phyloP scores from a whole-genome alignment of 2,329 filamentous ascomycete genomes.

The Exophiala sp. region DNA sequence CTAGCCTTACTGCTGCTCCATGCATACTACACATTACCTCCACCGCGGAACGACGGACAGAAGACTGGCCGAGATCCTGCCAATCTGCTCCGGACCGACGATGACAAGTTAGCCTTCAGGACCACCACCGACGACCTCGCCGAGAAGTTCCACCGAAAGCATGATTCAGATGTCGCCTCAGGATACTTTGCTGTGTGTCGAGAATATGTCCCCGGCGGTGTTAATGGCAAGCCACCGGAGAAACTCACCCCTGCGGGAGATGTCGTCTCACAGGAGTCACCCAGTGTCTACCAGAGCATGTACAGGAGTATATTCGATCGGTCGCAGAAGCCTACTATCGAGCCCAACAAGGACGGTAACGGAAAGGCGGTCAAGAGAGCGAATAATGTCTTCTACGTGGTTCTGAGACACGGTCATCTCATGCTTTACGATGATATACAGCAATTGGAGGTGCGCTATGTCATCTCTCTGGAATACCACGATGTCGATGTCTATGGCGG shows the following conservation, averaged over 20 bases:
- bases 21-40: constrained; percentile 65
- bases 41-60: constrained; percentile 21
- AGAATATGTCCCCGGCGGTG: constrained; percentile 85
- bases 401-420: constrained; percentile 84
- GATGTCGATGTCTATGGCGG: constrained; percentile 81
- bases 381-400: constrained; percentile 89
- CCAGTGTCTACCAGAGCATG: constrained; percentile 97
- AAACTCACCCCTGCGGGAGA: constrained; percentile 75
- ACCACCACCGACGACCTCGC: constrained; percentile 57
- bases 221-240: constrained; percentile 90
- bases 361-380: constrained; percentile 53
- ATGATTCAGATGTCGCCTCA: constrained; percentile 74
- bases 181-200: constrained; percentile 95
- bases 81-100: constrained; percentile 48
- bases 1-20: constrained; percentile 60
- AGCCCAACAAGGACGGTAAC: constrained; percentile 47
- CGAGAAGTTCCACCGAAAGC: constrained; percentile 58
- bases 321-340: constrained; percentile 57
- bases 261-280: constrained; percentile 74
- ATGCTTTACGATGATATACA: constrained; percentile 98
- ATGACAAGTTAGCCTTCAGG: constrained; percentile 64
- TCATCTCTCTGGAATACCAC: constrained; percentile 88
- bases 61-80: constrained; percentile 39
- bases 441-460: constrained; percentile 92
- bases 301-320: constrained; percentile 94